Evolutionary conservation across 225 moss, liverwort and hornwort genomes (phyloP), one percentile per base, ranked within the genome.

Genomic region (Physcomitrellopsis africana): DNA sequence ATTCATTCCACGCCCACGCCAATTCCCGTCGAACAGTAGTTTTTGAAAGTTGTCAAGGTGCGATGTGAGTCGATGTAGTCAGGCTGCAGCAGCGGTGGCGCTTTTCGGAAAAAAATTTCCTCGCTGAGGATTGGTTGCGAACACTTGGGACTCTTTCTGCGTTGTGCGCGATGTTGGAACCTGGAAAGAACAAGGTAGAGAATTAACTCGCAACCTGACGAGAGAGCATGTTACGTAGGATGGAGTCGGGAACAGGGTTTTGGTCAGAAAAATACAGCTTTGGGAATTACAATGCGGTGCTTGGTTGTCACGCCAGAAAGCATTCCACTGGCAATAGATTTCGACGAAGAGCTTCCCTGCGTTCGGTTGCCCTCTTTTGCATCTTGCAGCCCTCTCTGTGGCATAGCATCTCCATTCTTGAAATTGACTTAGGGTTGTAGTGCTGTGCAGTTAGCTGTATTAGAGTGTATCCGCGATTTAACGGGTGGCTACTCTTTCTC

Each of bases 261-360:
- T 24, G 17, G 47, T 14, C 8, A n/a, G 13, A 10, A 7, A 9
- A 12, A 12, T 19, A 15, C 12, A 52, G 32, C 29, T 3, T 37
- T 75, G 46, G 15, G 16, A 58, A 65, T 59, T 54, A 19, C 63
- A 67, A 58, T 67, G 58, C 20, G 48, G 75, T 46, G 44, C 54
- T 4, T 60, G 8, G 72, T 48, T 60, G 11, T 56, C 22, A 24
- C 46, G 27, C 27, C 0, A 12, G 44, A 9, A 8, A 52, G 41
- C 52, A 63, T 29, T 12, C 14, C 16, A 7, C 20, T 10, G 19
- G 17, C 3, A 10, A 55, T 9, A 60, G 60, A 26, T 2, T 5
- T 60, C 29, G 3, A 27, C 60, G 1, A 27, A 60, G 60, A 7
- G 32, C 32, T 74, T 64, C 18, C 29, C 60, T 74, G 24, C 0